Conservation (phyloP, 176 grass and related monocot species). For the Avena insularis region DNA sequence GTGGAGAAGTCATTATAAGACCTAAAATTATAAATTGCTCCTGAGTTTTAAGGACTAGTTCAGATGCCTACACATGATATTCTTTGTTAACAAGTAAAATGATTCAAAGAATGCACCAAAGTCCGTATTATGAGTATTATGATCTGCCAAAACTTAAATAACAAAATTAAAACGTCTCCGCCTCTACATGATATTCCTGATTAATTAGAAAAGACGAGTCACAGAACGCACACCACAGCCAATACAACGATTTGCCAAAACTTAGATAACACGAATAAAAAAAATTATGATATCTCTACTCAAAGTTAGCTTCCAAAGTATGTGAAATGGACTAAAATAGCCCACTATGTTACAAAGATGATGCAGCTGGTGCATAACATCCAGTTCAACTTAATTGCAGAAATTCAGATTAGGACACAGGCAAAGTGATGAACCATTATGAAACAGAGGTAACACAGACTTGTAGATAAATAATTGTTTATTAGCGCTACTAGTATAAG, state of each 20-base stretch:
- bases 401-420: neutral
- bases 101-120: neutral
- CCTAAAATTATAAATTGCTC: conserved; percentile 11
- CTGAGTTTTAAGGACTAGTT: neutral
- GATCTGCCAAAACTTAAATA: neutral
- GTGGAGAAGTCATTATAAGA: neutral
- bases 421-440: neutral
- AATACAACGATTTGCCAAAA: neutral
- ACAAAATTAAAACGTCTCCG: neutral
- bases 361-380: neutral
- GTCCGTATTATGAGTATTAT: neutral
- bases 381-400: neutral
- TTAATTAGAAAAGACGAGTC: neutral
- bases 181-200: neutral
- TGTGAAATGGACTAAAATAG: neutral
- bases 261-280: neutral
- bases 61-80: neutral
- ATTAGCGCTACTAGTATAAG: neutral
- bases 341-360: neutral
- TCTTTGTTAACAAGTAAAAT: neutral
- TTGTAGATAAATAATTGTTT: neutral
- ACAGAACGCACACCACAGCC: neutral
- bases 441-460: neutral
- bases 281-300: neutral
- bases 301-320: conserved; percentile 1